Percentiles rank a stretch among this genome's conserved stretches.
phyloP scores from a whole-genome alignment of 768 basidiomycete species.

The Lactarius sanguifluus region DNA sequence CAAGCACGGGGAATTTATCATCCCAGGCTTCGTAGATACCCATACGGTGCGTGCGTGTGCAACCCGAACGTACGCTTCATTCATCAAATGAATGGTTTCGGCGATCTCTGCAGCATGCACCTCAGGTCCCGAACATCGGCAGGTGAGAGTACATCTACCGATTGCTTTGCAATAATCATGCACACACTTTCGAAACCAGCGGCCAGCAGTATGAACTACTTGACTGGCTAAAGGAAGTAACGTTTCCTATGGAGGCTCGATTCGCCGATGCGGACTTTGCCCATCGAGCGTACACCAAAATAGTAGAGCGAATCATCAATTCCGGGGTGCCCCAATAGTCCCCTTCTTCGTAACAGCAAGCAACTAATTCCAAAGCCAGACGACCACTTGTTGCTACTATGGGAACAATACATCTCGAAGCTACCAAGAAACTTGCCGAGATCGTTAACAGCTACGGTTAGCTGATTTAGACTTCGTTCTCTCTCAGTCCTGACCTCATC shows the following conservation, averaged over 20 bases:
- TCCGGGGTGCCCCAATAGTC: conserved; percentile 59
- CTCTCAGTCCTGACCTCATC: conserved; percentile 4
- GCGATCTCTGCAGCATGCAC: conserved; percentile 58
- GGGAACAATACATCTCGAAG: conserved; percentile 79
- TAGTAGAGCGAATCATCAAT: conserved; percentile 69
- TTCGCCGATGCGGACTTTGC: conserved; percentile 76
- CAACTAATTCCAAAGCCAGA: conserved; percentile 46
- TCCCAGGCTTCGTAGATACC: conserved; percentile 90
- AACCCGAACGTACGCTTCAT: background rate
- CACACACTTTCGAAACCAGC: conserved; percentile 38
- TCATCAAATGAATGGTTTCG: background rate
- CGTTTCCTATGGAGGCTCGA: conserved; percentile 84
- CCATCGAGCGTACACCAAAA: conserved; percentile 59
- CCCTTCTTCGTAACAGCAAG: background rate
- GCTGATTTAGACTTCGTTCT: conserved; percentile 26
- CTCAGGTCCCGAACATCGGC: conserved; percentile 74
- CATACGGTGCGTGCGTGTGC: conserved; percentile 63
- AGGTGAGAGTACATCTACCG: conserved; percentile 42
- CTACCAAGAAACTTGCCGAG: conserved; percentile 79
- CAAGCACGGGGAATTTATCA: conserved; percentile 56
- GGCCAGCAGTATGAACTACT: conserved; percentile 86
- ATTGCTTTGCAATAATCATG: conserved; percentile 11
- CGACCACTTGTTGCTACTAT: conserved; percentile 93
- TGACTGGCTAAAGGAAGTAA: conserved; percentile 82
- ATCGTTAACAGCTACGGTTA: conserved; percentile 61